Conservation (phyloP, 805 yeast genomes). For the Kodamaea hsintzibuensis region DNA sequence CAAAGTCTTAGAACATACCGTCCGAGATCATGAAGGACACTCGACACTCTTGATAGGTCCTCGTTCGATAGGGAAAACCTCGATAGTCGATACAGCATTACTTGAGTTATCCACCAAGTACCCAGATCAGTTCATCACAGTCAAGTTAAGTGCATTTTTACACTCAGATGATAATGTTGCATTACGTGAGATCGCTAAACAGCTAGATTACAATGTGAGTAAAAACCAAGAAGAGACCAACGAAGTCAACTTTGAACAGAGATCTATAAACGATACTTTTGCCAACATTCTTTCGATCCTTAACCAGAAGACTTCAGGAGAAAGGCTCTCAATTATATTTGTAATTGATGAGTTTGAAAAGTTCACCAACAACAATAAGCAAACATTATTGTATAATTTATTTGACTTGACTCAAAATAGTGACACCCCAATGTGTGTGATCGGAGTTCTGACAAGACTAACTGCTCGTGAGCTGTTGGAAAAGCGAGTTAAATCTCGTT, state of each 20-base stretch:
- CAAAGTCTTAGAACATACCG: slow-evolving; percentile 60
- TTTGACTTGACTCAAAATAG: slow-evolving; percentile 81
- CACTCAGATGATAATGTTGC: slow-evolving; percentile 80
- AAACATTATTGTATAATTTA: slow-evolving; percentile 81
- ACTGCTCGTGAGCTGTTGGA: slow-evolving; percentile 81
- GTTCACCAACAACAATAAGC: slow-evolving; percentile 71
- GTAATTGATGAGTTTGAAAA: slow-evolving; percentile 83
- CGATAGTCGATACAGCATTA: slow-evolving; percentile 60
- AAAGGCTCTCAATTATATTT: slow-evolving; percentile 63
- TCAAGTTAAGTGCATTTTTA: slow-evolving; percentile 66
- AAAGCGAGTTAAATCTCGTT: slow-evolving; percentile 87
- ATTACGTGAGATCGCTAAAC: slow-evolving; percentile 81
- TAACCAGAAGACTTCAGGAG: slow-evolving; percentile 35
- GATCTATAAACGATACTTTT: slow-evolving; percentile 61
- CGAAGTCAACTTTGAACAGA: slow-evolving; percentile 44
- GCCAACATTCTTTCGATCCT: slow-evolving; percentile 54
- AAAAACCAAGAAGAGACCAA: slow-evolving; percentile 12
- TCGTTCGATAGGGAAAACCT: slow-evolving; percentile 72
- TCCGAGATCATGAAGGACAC: slow-evolving; percentile 71
- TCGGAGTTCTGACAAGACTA: slow-evolving; percentile 76
- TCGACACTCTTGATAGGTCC: slow-evolving; percentile 83
- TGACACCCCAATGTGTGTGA: slow-evolving; percentile 70
- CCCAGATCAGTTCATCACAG: slow-evolving; percentile 55
- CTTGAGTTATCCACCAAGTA: slow-evolving; percentile 40
- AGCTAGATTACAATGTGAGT: slow-evolving; percentile 51